Percentiles rank a stretch among this genome's conserved stretches.
Conservation (phyloP, 495 filamentous ascomycete species). For the Xylaria curta region DNA sequence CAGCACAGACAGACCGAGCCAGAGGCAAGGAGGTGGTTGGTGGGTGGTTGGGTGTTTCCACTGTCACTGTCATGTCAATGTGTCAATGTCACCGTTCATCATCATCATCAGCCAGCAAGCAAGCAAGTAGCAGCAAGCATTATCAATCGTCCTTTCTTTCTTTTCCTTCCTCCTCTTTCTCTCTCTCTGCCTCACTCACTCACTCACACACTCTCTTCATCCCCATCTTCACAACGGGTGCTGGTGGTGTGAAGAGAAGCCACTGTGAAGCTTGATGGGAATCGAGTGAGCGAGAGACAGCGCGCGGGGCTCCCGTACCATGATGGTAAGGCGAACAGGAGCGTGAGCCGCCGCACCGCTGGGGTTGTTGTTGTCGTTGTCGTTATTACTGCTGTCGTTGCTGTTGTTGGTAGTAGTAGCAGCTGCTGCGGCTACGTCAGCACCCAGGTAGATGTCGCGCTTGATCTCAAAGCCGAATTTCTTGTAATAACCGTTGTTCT, state of each 20-base stretch:
- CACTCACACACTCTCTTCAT: too few relatives aligned
- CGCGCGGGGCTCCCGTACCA: constrained; percentile 71
- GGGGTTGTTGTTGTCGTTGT: constrained; percentile 45
- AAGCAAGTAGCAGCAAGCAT: not conserved
- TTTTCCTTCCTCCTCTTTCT: not conserved
- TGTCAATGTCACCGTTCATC: constrained; percentile 23
- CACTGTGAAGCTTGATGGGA: constrained; percentile 43
- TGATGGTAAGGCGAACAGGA: constrained; percentile 73
- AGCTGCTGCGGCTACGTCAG: constrained; percentile 29
- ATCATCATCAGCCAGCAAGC: constrained; percentile 19
- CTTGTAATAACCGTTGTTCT: constrained; percentile 71
- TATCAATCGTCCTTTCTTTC: constrained; percentile 20
- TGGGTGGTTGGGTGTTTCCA: too few relatives aligned
- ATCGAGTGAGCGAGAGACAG: constrained; percentile 39
- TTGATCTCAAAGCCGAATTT: constrained; percentile 70
- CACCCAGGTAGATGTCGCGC: constrained; percentile 62
- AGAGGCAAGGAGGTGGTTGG: not conserved
- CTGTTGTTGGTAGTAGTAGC: not conserved
- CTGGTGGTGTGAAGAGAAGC: constrained; percentile 29
- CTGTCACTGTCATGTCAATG: constrained; percentile 24
- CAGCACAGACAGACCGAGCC: constrained; percentile 4
- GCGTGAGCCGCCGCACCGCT: constrained; percentile 9
- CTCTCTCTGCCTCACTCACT: not conserved
- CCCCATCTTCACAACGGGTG: constrained; percentile 12
- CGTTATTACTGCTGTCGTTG: constrained; percentile 20